Base-by-base conservation (phyloP, 2,329 filamentous ascomycete genomes). In the Colletotrichum tropicicola region DNA sequence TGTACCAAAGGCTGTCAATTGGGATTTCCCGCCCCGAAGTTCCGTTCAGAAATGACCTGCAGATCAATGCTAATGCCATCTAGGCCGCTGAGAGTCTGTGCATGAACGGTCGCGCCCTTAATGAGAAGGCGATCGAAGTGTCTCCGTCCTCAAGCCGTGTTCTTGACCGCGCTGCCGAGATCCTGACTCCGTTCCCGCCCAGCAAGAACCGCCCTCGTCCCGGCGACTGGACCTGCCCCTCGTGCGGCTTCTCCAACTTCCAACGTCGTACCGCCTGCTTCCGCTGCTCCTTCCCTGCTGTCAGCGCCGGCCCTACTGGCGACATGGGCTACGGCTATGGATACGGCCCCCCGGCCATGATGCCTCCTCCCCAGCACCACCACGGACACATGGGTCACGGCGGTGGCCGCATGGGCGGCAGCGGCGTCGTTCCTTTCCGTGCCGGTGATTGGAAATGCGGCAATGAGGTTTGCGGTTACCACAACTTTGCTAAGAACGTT, bases 401-500 rank as follows among this genome's bases (percentile, higher is more conserved):
- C 55, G 84, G 85, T 65, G 87, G 91, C 66, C 90, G 92, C 70
- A 92, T 93, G 85, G 91, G 92, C 68, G 92, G 92, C 68, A 91
- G 92, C 70, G 92, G 92, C 59, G 91, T 94, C 49, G 96, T 99
- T 44, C 96, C 96, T 15, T 99, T 99, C 91, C 92, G 96, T 74
- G 96, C 96, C 59, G 96, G 96, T 74, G 96, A 99, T 76, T 99
- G 96, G 96, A 98, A 98, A 80, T 99, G 96, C 75, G 96, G 96
- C 60, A 96, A 96, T 69, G 96, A 99, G 75, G 94, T 94, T 37
- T 99, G 96, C 77, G 93, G 92, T 63, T 99, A 99, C 79, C 96
- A 99, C 84, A 99, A 99, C 83, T 99, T 99, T 76, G 96, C 96
- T 67, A 99, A 99, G 88, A 99, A 99, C 73, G 95, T 98, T 62